A percentile compares a stretch with the other conserved stretches of the same genome.
Conservation (phyloP, 495 filamentous ascomycete genomes). For the Talaromyces trachyspermus region DNA sequence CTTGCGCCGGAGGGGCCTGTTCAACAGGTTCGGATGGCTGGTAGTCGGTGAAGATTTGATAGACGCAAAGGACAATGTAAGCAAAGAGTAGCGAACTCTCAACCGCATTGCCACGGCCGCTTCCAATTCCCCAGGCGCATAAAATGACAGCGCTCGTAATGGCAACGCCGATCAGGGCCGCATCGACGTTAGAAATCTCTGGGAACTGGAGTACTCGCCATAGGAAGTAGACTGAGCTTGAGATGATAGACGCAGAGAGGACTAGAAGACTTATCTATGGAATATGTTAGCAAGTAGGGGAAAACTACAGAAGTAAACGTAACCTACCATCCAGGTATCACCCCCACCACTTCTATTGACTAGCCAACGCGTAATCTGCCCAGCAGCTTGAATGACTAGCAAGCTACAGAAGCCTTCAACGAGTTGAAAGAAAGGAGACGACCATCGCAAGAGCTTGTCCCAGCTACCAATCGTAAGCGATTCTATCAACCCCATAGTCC, state of each 20-base stretch:
- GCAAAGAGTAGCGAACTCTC: conserved; percentile 94
- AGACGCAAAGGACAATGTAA: conserved; percentile 93
- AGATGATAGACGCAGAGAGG: conserved; percentile 81
- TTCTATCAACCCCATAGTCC: conserved; percentile 81
- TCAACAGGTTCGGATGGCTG: conserved; percentile 61
- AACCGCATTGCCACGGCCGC: conserved; percentile 88
- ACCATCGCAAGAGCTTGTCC: conserved; percentile 85
- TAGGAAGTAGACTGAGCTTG: conserved; percentile 90
- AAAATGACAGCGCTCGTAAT: conserved; percentile 88
- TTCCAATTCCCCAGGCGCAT: conserved; percentile 89
- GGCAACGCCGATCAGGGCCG: conserved; percentile 82
- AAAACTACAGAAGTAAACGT: background rate
- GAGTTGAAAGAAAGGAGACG: conserved; percentile 91
- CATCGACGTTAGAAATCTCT: conserved; percentile 87
- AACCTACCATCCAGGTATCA: conserved; percentile 92
- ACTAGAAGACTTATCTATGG: conserved; percentile 80
- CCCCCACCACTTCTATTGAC: conserved; percentile 81
- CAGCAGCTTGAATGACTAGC: conserved; percentile 88
- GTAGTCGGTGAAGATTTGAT: conserved; percentile 99
- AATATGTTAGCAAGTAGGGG: conserved; percentile 6
- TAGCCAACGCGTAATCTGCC: conserved; percentile 91
- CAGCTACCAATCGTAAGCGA: conserved; percentile 73
- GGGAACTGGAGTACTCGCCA: conserved; percentile 93
- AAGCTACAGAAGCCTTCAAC: conserved; percentile 94
- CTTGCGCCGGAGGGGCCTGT: conserved; percentile 45